phyloP scores from a whole-genome alignment of 768 basidiomycete species.

The Phlebiopsis gigantea region DNA sequence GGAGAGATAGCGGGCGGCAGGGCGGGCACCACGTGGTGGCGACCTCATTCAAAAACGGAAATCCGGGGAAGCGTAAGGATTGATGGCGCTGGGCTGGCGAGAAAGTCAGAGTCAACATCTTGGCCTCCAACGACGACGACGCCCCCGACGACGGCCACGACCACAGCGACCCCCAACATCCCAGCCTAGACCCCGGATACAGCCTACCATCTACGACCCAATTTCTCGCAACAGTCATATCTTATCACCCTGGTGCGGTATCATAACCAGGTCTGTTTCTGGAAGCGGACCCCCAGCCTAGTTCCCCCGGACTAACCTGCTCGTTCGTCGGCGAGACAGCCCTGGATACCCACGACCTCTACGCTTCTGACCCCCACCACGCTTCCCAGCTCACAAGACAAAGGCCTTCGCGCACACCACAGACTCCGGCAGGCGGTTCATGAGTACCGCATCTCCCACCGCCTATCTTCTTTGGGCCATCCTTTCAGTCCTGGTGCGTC shows the following conservation, averaged over 20 bases:
- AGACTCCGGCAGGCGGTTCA: slow-evolving; percentile 24
- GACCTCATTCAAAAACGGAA: not conserved
- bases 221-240: not conserved
- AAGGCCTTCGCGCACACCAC: not conserved
- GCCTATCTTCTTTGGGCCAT: slow-evolving; percentile 77
- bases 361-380: not conserved
- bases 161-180: not conserved
- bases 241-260: not conserved
- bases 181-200: not conserved
- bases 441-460: slow-evolving; percentile 71
- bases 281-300: slow-evolving; percentile 2
- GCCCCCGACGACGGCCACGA: not conserved
- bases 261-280: slow-evolving; percentile 1
- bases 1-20: too few species aligned
- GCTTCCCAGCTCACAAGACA: not conserved
- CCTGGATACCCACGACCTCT: not conserved
- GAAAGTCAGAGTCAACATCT: not conserved
- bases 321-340: not conserved
- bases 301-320: not conserved
- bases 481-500: slow-evolving; percentile 55
- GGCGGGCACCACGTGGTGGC: not conserved
- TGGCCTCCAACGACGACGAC: slow-evolving; percentile 1
- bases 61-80: slow-evolving; percentile 1
- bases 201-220: not conserved
- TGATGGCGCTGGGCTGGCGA: not conserved